Evolutionary conservation across 2,329 filamentous ascomycete species (phyloP).

Genomic region (Lachnellula arida): DNA sequence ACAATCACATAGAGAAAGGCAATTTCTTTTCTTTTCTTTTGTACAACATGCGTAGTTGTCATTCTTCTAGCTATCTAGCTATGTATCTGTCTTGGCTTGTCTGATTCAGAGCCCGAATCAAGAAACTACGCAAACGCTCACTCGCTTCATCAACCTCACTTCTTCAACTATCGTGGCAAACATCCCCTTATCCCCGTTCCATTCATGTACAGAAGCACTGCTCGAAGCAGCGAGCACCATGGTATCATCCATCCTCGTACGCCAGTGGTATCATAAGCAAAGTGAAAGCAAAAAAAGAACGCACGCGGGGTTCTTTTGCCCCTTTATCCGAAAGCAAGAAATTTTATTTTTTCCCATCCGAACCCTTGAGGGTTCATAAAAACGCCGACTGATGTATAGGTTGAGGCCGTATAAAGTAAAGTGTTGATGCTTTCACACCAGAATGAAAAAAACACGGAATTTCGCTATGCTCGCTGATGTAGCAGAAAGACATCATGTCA

Average conservation of each 20-base stretch:
- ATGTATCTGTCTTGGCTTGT: not conserved
- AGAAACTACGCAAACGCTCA: not conserved
- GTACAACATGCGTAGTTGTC: too few relatives aligned
- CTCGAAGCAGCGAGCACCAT: constrained; percentile 14
- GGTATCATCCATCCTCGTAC: constrained; percentile 27
- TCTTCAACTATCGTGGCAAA: constrained; percentile 1
- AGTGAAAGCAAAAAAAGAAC: constrained; percentile 6
- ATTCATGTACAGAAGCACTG: constrained; percentile 4
- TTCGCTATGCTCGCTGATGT: constrained; percentile 5
- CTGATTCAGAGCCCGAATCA: not conserved
- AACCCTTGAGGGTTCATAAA: constrained; percentile 9
- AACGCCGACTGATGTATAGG: constrained; percentile 25
- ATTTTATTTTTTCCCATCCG: constrained; percentile 18
- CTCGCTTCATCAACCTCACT: not conserved
- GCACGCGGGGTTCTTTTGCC: not conserved
- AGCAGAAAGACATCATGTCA: constrained; percentile 20
- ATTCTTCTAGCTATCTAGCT: not conserved
- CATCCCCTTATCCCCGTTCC: not conserved
- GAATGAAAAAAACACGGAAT: constrained; percentile 20
- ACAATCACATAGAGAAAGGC: too few relatives aligned
- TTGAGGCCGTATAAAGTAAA: not conserved
- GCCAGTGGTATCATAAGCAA: constrained; percentile 19
- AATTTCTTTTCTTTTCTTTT: too few relatives aligned
- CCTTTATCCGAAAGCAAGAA: constrained; percentile 3
- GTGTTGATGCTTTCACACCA: constrained; percentile 3